Base-by-base conservation (phyloP, 2,329 filamentous ascomycete genomes). In the Didymellaceae sp. region DNA sequence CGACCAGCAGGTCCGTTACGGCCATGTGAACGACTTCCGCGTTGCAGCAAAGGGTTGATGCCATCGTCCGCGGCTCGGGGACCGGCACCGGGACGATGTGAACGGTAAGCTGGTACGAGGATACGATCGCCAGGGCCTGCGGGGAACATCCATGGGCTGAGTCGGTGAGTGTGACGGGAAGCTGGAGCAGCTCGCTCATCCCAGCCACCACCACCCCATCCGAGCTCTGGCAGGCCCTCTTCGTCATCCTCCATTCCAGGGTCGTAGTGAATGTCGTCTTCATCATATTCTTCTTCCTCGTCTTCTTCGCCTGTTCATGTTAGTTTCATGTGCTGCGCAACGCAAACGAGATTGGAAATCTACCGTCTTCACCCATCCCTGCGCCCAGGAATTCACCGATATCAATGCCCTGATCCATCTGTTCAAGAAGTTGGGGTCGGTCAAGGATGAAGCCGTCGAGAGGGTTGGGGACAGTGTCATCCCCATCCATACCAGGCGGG, bases 1-100 rank as follows among this genome's bases (percentile, higher is more conserved):
- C 79, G 76, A 39, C 67, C 63, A 26, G 53, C 58, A 35, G 41
- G 55, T 13, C 55, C 61, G 24, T 70, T 66, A 9, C 53, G 55
- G 11, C 55, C 52, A n/a, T 66, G 63, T 5, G 66, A 55, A 17
- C 72, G 68, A 51, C 75, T 77, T 35, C 74, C 73, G 47, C 90
- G 87, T 58, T 91, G 88, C 45, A 97, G 83, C 10, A 97, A 80
- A 33, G 93, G 93, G 66, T 97, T 97, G 17, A 86, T 81, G 3
- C 91, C 91, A 68, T 97, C 92, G 58, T 96, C 91, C 25, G 82
- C 80, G 21, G 80, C 80, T 48, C 82, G 80, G 43, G 82, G 75
- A 24, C 82, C 77, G 16, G 75, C 77, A 37, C 79, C 79, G 44
- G 81, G 72, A 48, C 84, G 79, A 61, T 85, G 81, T 6, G 77